phyloP scores from a whole-genome alignment of 305 asterid species.

The Plantago lanceolata region DNA sequence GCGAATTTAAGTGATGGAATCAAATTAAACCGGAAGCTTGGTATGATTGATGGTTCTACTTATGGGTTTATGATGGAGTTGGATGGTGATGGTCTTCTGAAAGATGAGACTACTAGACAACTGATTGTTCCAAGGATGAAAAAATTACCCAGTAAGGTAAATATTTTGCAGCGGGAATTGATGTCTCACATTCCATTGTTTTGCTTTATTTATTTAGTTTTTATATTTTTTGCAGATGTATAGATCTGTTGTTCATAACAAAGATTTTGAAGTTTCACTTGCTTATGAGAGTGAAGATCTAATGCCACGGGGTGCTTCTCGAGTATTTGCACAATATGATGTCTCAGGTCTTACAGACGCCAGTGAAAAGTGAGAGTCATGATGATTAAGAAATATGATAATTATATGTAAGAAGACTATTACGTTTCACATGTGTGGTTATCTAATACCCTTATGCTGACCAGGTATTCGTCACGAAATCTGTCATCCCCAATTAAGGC shows the following conservation, averaged over 20 bases:
- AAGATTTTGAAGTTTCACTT: conserved; percentile 90
- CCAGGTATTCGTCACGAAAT: conserved; percentile 83
- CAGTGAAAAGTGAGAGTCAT: conserved; percentile 66
- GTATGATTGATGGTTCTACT: conserved; percentile 94
- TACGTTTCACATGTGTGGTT: conserved; percentile 13
- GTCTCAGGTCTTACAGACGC: conserved; percentile 81
- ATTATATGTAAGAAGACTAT: conserved; percentile 13
- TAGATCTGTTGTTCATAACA: conserved; percentile 77
- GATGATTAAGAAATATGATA: conserved; percentile 23
- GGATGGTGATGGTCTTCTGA: conserved; percentile 72
- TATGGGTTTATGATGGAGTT: conserved; percentile 77
- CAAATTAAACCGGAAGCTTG: conserved; percentile 94
- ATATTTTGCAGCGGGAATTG: conserved; percentile 19
- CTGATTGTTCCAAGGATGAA: conserved; percentile 93
- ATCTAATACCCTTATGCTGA: conserved; percentile 18
- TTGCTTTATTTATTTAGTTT: conserved; percentile 17
- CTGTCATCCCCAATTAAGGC: conserved; percentile 94
- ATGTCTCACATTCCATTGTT: conserved; percentile 13
- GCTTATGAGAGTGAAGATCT: conserved; percentile 77
- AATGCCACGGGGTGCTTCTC: conserved; percentile 74
- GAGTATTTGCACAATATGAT: conserved; percentile 70
- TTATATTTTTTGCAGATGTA: conserved; percentile 57
- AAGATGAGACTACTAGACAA: conserved; percentile 81
- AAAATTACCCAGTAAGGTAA: conserved; percentile 93
- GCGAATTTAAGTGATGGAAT: conserved; percentile 99